These are phyloP conservation scores for Metschnikowia sp. DNA, from an alignment of 805 yeast genomes.

Conservation along the genomic window DNA sequence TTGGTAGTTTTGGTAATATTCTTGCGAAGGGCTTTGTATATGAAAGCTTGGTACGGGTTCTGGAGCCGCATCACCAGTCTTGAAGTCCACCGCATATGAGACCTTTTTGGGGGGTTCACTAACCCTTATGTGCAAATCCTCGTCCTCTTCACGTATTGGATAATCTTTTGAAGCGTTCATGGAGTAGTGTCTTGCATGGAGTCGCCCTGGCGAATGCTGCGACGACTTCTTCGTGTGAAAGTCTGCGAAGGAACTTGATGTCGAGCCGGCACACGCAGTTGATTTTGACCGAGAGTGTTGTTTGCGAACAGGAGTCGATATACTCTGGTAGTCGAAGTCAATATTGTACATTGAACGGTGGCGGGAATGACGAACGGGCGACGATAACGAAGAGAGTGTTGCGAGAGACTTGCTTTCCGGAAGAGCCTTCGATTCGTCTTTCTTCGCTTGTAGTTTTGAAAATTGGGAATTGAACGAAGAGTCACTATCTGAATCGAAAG, in stretches of 20 bases:
- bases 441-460: slow-evolving; percentile 11
- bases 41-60: slow-evolving; percentile 1
- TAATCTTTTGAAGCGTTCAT: background rate
- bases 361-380: slow-evolving; percentile 35
- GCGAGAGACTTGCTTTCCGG: slow-evolving; percentile 7
- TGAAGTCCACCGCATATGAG: slow-evolving; percentile 40
- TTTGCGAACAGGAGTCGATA: background rate
- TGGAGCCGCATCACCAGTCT: slow-evolving; percentile 6
- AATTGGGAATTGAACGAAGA: slow-evolving; percentile 22
- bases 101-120: slow-evolving; percentile 39
- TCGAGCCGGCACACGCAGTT: background rate
- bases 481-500: slow-evolving; percentile 33
- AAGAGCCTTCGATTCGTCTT: background rate
- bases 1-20: slow-evolving; percentile 1
- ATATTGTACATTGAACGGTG: slow-evolving; percentile 39
- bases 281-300: slow-evolving; percentile 11
- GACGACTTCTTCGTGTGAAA: background rate
- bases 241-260: background rate
- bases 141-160: background rate
- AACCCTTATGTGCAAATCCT: slow-evolving; percentile 21
- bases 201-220: background rate
- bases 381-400: slow-evolving; percentile 7
- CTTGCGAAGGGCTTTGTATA: slow-evolving; percentile 1
- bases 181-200: background rate
- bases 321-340: slow-evolving; percentile 12